Conservation (phyloP, 164 flowering plant genomes). For the Annona squamosa region DNA sequence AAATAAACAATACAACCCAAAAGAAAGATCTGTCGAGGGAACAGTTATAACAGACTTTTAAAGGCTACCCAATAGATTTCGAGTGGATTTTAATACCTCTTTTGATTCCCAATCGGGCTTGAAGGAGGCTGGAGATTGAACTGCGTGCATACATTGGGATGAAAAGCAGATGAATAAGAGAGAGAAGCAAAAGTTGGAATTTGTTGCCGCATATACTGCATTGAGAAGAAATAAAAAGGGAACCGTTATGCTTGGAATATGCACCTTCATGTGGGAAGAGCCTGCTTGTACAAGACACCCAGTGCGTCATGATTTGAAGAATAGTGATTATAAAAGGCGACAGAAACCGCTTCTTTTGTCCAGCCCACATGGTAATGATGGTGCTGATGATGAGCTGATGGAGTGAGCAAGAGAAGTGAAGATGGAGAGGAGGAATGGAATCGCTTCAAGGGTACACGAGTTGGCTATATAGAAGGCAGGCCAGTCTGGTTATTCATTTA, state of each 20-base stretch:
- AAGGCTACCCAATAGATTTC: not conserved
- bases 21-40: not conserved
- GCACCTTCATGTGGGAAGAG: constrained; percentile 10
- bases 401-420: constrained; percentile 1
- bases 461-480: not conserved
- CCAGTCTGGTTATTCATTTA: not conserved
- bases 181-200: not conserved
- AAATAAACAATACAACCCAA: not conserved
- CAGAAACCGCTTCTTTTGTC: constrained; percentile 12
- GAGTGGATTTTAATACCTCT: constrained; percentile 19
- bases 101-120: constrained; percentile 12
- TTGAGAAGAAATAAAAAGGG: not conserved
- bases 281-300: constrained; percentile 22
- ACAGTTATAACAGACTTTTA: no score
- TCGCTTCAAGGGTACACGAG: constrained; percentile 7
- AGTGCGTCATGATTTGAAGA: constrained; percentile 13
- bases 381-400: constrained; percentile 7
- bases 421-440: not conserved
- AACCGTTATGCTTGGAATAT: not conserved
- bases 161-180: not conserved
- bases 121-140: constrained; percentile 11
- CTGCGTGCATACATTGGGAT: constrained; percentile 9
- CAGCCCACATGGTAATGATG: constrained; percentile 16
- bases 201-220: not conserved
- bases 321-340: constrained; percentile 6